A percentile compares a stretch with the other conserved stretches of the same genome.
Conservation (phyloP, 2,329 filamentous ascomycete species). For the Pyricularia sp. region DNA sequence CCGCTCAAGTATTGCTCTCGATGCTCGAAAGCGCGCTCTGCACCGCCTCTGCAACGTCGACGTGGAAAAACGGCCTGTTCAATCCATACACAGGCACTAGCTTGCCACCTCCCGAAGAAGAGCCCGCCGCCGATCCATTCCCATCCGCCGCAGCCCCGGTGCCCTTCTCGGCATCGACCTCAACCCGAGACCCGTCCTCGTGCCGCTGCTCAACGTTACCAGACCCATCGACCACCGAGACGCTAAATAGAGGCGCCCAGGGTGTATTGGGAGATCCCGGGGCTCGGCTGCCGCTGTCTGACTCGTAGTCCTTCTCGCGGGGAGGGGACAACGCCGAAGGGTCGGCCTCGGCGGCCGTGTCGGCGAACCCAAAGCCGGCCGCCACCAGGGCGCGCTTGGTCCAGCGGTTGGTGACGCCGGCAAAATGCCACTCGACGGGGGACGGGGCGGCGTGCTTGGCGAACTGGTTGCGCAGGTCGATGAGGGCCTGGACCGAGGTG, state of each 20-base stretch:
- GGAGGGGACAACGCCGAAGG: too few relatives aligned
- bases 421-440: slow-evolving; percentile 88
- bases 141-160: not conserved
- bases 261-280: not conserved
- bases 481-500: slow-evolving; percentile 83
- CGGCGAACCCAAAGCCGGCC: slow-evolving; percentile 63
- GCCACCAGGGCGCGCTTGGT: slow-evolving; percentile 82
- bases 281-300: not conserved
- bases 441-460: slow-evolving; percentile 76
- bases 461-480: slow-evolving; percentile 90
- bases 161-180: slow-evolving; percentile 1
- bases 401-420: slow-evolving; percentile 90
- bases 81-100: slow-evolving; percentile 25
- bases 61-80: slow-evolving; percentile 38
- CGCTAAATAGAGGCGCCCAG: slow-evolving; percentile 4
- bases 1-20: not conserved
- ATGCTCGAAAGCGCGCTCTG: slow-evolving; percentile 19
- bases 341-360: not conserved
- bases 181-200: not conserved
- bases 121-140: not conserved
- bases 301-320: not conserved
- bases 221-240: not conserved
- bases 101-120: not conserved
- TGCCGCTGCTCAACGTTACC: not conserved
- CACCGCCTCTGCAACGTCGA: slow-evolving; percentile 33